Conservation (phyloP, 805 yeast species). For the Maudiozyma barnettii region DNA sequence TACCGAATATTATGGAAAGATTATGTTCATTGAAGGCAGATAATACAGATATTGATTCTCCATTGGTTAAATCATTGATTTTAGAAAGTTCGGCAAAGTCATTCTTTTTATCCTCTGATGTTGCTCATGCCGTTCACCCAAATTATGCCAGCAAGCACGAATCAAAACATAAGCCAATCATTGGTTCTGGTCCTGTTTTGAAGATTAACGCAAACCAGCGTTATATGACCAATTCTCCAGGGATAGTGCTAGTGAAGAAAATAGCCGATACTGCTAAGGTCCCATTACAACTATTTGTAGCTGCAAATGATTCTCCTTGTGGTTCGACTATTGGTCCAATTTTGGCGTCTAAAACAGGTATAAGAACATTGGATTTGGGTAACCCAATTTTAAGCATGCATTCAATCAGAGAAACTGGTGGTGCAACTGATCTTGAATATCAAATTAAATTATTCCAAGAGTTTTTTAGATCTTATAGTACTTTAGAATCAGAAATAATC, state of each 20-base stretch:
- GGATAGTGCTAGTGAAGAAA: conserved; percentile 66
- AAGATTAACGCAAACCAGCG: conserved; percentile 93
- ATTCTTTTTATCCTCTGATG: conserved; percentile 84
- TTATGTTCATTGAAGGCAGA: conserved; percentile 42
- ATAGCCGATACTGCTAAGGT: conserved; percentile 57
- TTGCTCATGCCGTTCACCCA: conserved; percentile 97
- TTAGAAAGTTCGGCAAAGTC: conserved; percentile 62
- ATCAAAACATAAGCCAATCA: conserved; percentile 61
- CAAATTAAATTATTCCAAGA: conserved; percentile 53
- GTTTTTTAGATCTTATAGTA: conserved; percentile 43
- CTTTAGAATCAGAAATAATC: conserved; percentile 35
- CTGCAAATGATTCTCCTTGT: conserved; percentile 85
- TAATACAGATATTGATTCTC: conserved; percentile 25
- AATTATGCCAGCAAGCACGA: conserved; percentile 76
- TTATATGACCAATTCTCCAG: conserved; percentile 88
- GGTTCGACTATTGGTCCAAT: conserved; percentile 97
- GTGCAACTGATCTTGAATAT: conserved; percentile 58
- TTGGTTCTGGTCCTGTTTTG: conserved; percentile 87
- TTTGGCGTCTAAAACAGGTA: conserved; percentile 76
- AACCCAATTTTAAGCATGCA: conserved; percentile 93
- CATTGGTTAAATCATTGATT: conserved; percentile 31
- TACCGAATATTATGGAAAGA: conserved; percentile 69
- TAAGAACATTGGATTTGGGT: conserved; percentile 82
- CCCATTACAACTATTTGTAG: conserved; percentile 92
- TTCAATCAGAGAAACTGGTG: conserved; percentile 86